These are phyloP conservation scores for Antitrichia curtipendula DNA, from an alignment of 225 moss, liverwort and hornwort species.

Conservation along the genomic window DNA sequence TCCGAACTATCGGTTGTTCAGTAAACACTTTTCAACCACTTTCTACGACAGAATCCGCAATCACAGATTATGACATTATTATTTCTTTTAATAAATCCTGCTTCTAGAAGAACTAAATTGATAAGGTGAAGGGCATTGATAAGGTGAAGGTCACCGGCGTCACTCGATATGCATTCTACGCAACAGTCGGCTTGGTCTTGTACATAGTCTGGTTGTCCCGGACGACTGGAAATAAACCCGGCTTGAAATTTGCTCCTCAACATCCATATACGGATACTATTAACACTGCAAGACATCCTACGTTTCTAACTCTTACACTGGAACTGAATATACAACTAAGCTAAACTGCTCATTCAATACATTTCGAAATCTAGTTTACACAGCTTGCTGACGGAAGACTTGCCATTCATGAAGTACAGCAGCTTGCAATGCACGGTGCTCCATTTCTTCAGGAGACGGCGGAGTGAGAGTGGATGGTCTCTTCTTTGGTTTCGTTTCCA, in stretches of 20 bases:
- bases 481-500: conserved; percentile 79
- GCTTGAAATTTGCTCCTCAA: not conserved
- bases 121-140: not conserved
- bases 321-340: conserved; percentile 2
- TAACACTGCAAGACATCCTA: not conserved
- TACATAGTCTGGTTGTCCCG: not conserved
- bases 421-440: conserved; percentile 87
- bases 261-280: not conserved
- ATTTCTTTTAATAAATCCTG: not conserved
- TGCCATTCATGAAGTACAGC: conserved; percentile 96
- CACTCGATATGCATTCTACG: not conserved
- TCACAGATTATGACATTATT: not conserved
- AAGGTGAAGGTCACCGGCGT: not conserved
- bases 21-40: not conserved
- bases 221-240: not conserved
- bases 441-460: conserved; percentile 84
- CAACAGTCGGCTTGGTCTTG: conserved; percentile 1
- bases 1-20: not conserved
- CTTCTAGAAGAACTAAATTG: not conserved
- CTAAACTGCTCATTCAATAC: not conserved
- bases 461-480: conserved; percentile 62
- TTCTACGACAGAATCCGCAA: not conserved
- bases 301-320: not conserved
- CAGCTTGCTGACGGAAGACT: conserved; percentile 59
- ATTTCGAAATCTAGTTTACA: conserved; percentile 12